Base-by-base conservation (phyloP, 148 eudicot genomes). In the Cornus controversa region DNA sequence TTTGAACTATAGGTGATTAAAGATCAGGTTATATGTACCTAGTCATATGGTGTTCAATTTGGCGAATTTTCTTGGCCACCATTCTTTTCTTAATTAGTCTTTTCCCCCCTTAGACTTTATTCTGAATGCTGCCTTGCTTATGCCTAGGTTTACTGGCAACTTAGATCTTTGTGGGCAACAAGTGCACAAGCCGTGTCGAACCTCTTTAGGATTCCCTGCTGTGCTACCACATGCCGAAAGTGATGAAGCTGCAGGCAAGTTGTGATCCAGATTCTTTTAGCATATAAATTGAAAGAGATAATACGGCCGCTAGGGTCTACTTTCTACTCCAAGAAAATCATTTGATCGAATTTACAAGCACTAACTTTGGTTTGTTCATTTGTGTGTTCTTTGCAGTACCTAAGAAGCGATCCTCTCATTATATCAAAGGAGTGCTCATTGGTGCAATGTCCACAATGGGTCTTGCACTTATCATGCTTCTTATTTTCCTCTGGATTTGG, bases 121-220 rank as follows among this genome's bases (percentile, higher is more conserved):
- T 81, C 75, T 82, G 73, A 70, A 37, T 29, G 22, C 29, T 75
- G 45, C 31, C 28, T 69, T 37, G 36, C 69, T 79, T 80, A 57
- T 83, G 77, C 36, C 63, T 85, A 95, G 99, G 81, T 95, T 89
- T 82, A 88, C 79, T 77, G 99, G 99, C 69, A 95, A 95, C 78
- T 83, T 89, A 78, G 93, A 91, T 87, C 92, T 95, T 37, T 95
- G 99, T 81, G 99, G 99, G 29, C 90, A 87, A 66, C 99, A 93
- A 90, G 89, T 95, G 78, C 87, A 86, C 80, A 95, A 90, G 80
- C 92, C 90, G 13, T 95, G 99, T 76, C 80, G 89, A 53, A 93
- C 97, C n/a, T 95, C 99, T 42, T 81, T 95, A 36, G 99, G 99
- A 45, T 95, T 95, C 82, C 99, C 99, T 77, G 99, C 89, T 47